These are phyloP conservation scores for Glebionis coronaria DNA, from an alignment of 129 eudicot genomes.

Conservation along the genomic window DNA sequence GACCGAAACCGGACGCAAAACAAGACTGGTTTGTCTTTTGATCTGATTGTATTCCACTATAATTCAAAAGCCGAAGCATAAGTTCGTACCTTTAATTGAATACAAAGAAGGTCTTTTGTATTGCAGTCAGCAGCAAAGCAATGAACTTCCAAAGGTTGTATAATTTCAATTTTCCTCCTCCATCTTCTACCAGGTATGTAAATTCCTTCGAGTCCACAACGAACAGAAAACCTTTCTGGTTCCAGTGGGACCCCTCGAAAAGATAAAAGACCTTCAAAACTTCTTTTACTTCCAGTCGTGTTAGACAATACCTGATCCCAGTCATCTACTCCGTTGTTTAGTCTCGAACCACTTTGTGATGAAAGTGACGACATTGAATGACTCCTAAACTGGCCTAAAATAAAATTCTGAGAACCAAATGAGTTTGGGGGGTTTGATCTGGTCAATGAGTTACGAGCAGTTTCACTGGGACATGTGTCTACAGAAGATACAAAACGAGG, in stretches of 20 bases:
- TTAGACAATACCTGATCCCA: constrained; percentile 50
- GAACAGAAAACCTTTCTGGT: constrained; percentile 64
- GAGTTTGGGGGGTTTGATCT: constrained; percentile 28
- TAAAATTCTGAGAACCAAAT: constrained; percentile 55
- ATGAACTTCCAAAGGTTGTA: too few species aligned
- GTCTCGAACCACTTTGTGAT: constrained; percentile 39
- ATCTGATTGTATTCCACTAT: too few species aligned
- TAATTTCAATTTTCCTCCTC: constrained; percentile 42
- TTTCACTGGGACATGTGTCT: too few species aligned
- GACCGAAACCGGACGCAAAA: too few species aligned
- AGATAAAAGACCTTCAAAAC: constrained; percentile 55
- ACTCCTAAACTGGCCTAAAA: constrained; percentile 85
- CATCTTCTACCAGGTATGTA: too few species aligned
- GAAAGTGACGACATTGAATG: constrained; percentile 93
- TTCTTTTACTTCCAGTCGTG: constrained; percentile 43
- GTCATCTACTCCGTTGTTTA: constrained; percentile 43
- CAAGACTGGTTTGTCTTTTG: too few species aligned
- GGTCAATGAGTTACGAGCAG: constrained; percentile 51
- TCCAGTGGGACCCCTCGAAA: too few species aligned
- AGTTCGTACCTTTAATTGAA: constrained; percentile 44
- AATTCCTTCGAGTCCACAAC: constrained; percentile 92
- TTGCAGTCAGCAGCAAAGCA: constrained; percentile 28
- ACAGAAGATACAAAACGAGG: constrained; percentile 45
- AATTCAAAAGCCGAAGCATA: too few species aligned
- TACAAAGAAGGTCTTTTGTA: constrained; percentile 89